Percentiles rank a stretch among this genome's conserved stretches.
These are phyloP conservation scores for Nothophytophthora sp. DNA, from an alignment of 352 stramenopile genomes.

Conservation along the genomic window DNA sequence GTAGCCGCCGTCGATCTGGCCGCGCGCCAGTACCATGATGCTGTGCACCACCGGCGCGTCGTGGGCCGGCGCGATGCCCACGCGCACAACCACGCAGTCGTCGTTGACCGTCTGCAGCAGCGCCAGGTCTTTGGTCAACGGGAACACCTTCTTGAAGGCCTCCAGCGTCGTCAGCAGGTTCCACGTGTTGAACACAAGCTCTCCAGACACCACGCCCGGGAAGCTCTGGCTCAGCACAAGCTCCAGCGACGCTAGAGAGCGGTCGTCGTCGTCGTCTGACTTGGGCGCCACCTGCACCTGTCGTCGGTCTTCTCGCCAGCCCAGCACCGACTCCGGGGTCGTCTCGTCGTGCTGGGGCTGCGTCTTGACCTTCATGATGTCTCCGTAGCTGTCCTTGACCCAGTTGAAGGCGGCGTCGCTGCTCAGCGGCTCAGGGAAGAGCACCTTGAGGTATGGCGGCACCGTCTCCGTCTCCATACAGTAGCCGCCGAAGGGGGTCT, in stretches of 20 bases:
- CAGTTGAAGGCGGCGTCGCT: constrained; percentile 43
- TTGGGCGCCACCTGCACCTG: constrained; percentile 8
- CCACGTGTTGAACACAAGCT: constrained; percentile 49
- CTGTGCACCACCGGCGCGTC: constrained; percentile 40
- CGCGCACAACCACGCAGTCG: constrained; percentile 40
- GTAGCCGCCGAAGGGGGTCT: constrained; percentile 28
- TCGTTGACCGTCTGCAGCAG: constrained; percentile 48
- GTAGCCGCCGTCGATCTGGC: constrained; percentile 48
- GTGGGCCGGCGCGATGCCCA: constrained; percentile 25
- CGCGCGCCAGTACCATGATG: constrained; percentile 39
- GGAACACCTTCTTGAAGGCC: constrained; percentile 34
- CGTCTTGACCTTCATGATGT: constrained; percentile 39
- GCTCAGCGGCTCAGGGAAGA: constrained; percentile 37
- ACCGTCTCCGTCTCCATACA: constrained; percentile 40
- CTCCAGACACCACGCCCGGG: constrained; percentile 24
- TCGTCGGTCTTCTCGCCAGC: constrained; percentile 36
- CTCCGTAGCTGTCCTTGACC: constrained; percentile 48
- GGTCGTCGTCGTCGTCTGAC: constrained; percentile 2
- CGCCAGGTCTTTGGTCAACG: constrained; percentile 37
- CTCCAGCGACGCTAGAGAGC: constrained; percentile 15
- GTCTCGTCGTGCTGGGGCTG: constrained; percentile 20
- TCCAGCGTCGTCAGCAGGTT: constrained; percentile 32
- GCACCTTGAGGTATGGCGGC: constrained; percentile 36
- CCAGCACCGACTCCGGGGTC: constrained; percentile 14
- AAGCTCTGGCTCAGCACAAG: constrained; percentile 40